Base-by-base conservation (phyloP, 352 stramenopile genomes). In the Thalassiosira hispida region DNA sequence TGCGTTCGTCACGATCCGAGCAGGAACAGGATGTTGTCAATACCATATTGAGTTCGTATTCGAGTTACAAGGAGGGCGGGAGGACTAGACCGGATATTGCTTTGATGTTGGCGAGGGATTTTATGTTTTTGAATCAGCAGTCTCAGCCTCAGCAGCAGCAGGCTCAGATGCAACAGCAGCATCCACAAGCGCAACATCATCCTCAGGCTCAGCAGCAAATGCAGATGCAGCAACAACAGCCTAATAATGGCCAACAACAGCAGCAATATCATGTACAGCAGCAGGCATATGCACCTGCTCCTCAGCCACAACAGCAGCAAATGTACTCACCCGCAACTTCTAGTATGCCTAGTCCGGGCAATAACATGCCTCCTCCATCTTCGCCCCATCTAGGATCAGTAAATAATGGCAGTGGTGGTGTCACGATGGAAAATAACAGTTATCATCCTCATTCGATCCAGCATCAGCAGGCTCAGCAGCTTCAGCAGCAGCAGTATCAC, bases 51-150 rank as follows among this genome's bases (percentile, higher is more conserved):
- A 77, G 74, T 35, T 90, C 79, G 40, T 93, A 87, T 62, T 81
- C 77, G 29, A 88, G 82, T 16, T 91, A 91, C 56, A 73, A 84
- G 22, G 66, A 62, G 11, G 77, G 69, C 9, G 81, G 81, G 1
- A 59, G 79, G 23, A 69, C 71, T 9, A 31, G 70, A 11, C 27
- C 56, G 27, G 84, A 92, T 38, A 84, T 90, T 61, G 84, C 84
- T 38, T 80, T 84, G 27, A 88, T 92, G 80, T 60, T 91, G 25
- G 81, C 80, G 27, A 53, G 88, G 40, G 88, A 93, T 74, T 93
- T 82, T 49, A 88, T 91, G 74, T 79, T 92, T 56, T 55, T 90
- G 56, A 82, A 75, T 47, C 77, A 88, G 63, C 68, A 75, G 31
- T 9, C 46, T 23, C 66, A 70, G 46, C 42, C 38, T 42, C 22